These are phyloP conservation scores for Craspedostauros australis DNA, from an alignment of 108 stramenopile species.

Conservation along the genomic window DNA sequence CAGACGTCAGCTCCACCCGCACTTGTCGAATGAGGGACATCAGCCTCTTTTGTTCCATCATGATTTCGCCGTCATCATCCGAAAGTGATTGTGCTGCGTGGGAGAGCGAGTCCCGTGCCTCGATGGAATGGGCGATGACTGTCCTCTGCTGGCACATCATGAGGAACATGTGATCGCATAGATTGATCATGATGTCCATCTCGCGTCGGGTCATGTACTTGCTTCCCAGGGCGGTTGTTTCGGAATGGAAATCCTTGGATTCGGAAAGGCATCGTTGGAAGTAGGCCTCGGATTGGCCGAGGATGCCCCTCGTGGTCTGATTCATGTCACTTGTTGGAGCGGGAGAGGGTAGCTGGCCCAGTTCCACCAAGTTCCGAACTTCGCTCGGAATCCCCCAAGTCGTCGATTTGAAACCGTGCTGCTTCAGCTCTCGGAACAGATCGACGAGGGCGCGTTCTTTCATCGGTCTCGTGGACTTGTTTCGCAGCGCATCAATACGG, in stretches of 20 bases:
- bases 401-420: constrained; percentile 55
- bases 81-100: neutral
- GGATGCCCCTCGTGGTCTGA: neutral
- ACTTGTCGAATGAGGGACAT: too few species aligned
- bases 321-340: constrained; percentile 4
- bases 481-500: constrained; percentile 72
- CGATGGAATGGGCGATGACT: neutral
- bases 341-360: constrained; percentile 64
- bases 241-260: constrained; percentile 49
- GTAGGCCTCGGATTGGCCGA: constrained; percentile 58
- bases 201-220: constrained; percentile 71
- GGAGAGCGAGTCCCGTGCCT: neutral
- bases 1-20: neutral
- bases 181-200: constrained; percentile 60
- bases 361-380: constrained; percentile 43
- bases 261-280: constrained; percentile 59
- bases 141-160: constrained; percentile 27
- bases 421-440: constrained; percentile 77
- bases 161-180: constrained; percentile 47
- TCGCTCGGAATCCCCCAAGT: constrained; percentile 70
- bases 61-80: neutral
- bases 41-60: too few species aligned
- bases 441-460: constrained; percentile 92
- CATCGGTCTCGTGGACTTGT: constrained; percentile 73
- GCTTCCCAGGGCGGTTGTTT: constrained; percentile 64